phyloP scores from a whole-genome alignment of 441 rosid genomes.

The Mallotus repandus region DNA sequence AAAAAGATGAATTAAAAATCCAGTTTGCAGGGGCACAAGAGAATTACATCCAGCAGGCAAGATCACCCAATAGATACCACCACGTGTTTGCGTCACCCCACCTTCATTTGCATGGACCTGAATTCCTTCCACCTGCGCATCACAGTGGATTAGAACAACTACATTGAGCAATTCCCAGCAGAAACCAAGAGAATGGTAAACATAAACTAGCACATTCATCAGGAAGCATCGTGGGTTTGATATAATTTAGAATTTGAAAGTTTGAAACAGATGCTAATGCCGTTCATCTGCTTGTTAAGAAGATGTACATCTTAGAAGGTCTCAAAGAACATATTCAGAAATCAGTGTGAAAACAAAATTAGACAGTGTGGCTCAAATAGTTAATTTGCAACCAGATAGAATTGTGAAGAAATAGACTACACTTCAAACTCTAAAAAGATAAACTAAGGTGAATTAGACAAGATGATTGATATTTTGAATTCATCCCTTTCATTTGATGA shows the following conservation, averaged over 20 bases:
- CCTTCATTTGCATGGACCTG: constrained; percentile 91
- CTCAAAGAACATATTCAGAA: not conserved
- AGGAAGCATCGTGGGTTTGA: not conserved
- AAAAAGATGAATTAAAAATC: constrained; percentile 5
- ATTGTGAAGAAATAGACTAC: not conserved
- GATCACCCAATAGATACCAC: constrained; percentile 84
- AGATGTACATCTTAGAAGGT: not conserved
- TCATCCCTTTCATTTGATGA: not conserved
- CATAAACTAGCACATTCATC: not conserved
- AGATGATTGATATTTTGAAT: too few species aligned
- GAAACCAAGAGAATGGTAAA: not conserved
- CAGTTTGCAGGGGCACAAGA: constrained; percentile 22
- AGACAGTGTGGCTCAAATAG: not conserved
- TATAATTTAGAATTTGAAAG: constrained; percentile 1
- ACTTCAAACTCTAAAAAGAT: not conserved
- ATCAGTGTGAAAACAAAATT: not conserved
- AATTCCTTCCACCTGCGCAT: constrained; percentile 79
- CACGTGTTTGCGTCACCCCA: constrained; percentile 79
- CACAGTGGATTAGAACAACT: not conserved
- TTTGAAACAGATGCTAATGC: not conserved
- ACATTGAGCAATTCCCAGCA: constrained; percentile 3
- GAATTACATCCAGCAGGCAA: constrained; percentile 92
- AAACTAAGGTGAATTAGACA: not conserved
- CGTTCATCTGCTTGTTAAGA: not conserved
- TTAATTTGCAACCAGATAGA: not conserved